A percentile compares a stretch with the other conserved stretches of the same genome.
These are phyloP conservation scores for Saturnispora bothae DNA, from an alignment of 805 yeast species.

Conservation along the genomic window DNA sequence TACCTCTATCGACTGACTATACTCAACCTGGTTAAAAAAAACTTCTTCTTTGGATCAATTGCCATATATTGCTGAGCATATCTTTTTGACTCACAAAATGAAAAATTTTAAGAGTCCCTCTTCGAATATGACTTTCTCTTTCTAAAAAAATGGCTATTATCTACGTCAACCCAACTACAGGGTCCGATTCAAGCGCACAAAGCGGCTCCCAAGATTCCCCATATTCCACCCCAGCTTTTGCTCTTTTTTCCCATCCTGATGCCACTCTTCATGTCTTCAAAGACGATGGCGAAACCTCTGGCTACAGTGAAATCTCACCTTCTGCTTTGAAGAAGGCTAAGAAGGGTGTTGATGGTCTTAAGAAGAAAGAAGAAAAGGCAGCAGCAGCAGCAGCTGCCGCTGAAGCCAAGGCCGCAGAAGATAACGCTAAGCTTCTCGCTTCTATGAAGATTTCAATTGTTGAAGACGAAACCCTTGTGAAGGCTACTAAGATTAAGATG, in stretches of 20 bases:
- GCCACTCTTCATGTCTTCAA: constrained; percentile 52
- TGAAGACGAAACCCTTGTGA: constrained; percentile 66
- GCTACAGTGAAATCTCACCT: constrained; percentile 71
- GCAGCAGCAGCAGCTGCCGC: constrained; percentile 43
- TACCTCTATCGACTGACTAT: too few relatives aligned
- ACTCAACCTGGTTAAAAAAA: too few relatives aligned
- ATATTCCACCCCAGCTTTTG: constrained; percentile 76
- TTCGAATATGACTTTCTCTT: too few relatives aligned
- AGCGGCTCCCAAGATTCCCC: constrained; percentile 62
- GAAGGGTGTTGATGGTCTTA: constrained; percentile 88
- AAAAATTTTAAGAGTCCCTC: too few relatives aligned
- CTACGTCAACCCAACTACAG: constrained; percentile 67
- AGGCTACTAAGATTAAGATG: constrained; percentile 60
- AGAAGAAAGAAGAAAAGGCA: constrained; percentile 67
- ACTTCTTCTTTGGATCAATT: too few relatives aligned
- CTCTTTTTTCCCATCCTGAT: constrained; percentile 39
- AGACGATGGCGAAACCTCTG: constrained; percentile 31
- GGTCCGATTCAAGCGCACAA: constrained; percentile 50
- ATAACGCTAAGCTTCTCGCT: constrained; percentile 65
- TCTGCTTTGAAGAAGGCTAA: constrained; percentile 93
- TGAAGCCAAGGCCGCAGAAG: constrained; percentile 53
- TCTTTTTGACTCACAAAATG: too few relatives aligned
- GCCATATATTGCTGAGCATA: too few relatives aligned
- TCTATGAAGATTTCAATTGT: constrained; percentile 66
- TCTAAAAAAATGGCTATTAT: constrained; percentile 22